Evolutionary conservation across 768 basidiomycete species (phyloP).

Genomic region (Boletus subcaerulescens): DNA sequence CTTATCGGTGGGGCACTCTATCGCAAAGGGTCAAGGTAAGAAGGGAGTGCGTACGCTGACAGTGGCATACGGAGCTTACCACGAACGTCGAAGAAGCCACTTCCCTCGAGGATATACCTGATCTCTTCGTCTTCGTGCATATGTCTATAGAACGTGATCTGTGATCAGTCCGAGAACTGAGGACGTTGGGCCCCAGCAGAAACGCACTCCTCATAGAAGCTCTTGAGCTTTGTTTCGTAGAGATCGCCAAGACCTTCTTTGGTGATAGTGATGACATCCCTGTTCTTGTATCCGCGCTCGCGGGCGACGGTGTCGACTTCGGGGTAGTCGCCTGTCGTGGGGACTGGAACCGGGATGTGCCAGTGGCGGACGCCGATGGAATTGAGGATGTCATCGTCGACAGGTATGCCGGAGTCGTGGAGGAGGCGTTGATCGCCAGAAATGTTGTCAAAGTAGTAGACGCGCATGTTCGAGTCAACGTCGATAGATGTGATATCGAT

Average conservation of each 20-base stretch:
- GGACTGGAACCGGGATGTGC: slow-evolving; percentile 57
- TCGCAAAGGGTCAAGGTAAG: not conserved
- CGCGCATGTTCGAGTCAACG: slow-evolving; percentile 48
- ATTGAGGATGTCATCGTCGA: slow-evolving; percentile 47
- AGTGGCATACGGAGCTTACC: slow-evolving; percentile 44
- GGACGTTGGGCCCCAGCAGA: no score
- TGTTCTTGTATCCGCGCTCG: slow-evolving; percentile 77
- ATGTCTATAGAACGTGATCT: slow-evolving; percentile 47
- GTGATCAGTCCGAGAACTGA: not conserved
- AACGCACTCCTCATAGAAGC: slow-evolving; percentile 79
- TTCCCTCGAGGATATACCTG: slow-evolving; percentile 81
- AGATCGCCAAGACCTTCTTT: slow-evolving; percentile 76
- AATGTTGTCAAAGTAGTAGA: slow-evolving; percentile 72
- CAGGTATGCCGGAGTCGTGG: slow-evolving; percentile 68
- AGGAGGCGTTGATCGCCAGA: slow-evolving; percentile 78
- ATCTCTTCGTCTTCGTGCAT: slow-evolving; percentile 98
- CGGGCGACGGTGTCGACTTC: slow-evolving; percentile 59
- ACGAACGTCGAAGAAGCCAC: slow-evolving; percentile 89
- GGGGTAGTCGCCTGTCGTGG: slow-evolving; percentile 39
- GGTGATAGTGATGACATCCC: slow-evolving; percentile 76
- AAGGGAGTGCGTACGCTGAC: not conserved
- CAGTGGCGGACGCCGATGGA: slow-evolving; percentile 65
- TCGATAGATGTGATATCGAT: no score
- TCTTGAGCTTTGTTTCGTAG: slow-evolving; percentile 80
- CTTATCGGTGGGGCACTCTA: slow-evolving; percentile 62